These are phyloP conservation scores for Golovinomyces cichoracearum DNA, from an alignment of 2,329 filamentous ascomycete genomes.

Conservation along the genomic window DNA sequence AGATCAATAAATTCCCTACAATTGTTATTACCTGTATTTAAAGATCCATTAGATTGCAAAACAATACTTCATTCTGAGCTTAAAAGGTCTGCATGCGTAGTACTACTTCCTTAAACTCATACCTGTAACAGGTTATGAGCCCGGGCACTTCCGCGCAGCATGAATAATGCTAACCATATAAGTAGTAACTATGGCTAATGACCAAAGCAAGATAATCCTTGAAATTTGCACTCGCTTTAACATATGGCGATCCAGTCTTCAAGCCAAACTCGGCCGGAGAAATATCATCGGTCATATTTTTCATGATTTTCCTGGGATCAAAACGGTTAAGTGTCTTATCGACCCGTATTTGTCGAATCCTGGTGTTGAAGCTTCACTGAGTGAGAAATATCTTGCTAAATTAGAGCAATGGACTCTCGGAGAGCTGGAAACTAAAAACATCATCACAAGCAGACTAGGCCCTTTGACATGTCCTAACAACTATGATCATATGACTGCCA, in stretches of 20 bases:
- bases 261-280: not conserved
- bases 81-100: not conserved
- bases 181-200: not conserved
- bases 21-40: not conserved
- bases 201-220: not conserved
- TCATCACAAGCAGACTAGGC: not conserved
- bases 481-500: not conserved
- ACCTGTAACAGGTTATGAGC: not conserved
- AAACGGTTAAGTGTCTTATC: not conserved
- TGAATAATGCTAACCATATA: not conserved
- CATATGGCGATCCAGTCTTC: not conserved
- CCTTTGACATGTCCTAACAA: not conserved
- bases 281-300: not conserved
- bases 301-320: not conserved
- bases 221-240: not conserved
- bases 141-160: not conserved
- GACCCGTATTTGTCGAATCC: not conserved
- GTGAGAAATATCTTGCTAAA: not conserved
- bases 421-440: not conserved
- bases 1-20: not conserved
- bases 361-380: not conserved
- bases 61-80: not conserved
- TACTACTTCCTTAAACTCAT: not conserved
- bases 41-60: not conserved
- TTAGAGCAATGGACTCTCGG: not conserved